A percentile compares a stretch with the other conserved stretches of the same genome.
phyloP scores from a whole-genome alignment of 768 basidiomycete genomes.

The Tephrocybe sp. region DNA sequence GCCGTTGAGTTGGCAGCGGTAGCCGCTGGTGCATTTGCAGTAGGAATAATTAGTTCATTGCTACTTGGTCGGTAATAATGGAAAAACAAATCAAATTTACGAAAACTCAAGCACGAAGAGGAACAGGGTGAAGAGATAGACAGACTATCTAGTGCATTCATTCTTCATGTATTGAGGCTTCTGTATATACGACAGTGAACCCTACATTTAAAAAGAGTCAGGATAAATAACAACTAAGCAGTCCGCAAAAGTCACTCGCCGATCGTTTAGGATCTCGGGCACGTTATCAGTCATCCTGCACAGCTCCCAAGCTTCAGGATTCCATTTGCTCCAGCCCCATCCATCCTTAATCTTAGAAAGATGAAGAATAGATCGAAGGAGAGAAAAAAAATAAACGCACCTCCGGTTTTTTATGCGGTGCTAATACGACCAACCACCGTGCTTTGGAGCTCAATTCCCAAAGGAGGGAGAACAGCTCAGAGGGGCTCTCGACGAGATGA shows the following conservation, averaged over 20 bases:
- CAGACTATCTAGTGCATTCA: too few species aligned
- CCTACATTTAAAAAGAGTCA: slow-evolving; percentile 23
- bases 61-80: slow-evolving; percentile 24
- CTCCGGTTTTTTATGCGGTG: slow-evolving; percentile 77
- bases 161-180: slow-evolving; percentile 32
- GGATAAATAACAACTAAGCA: background rate
- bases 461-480: slow-evolving; percentile 61
- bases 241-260: slow-evolving; percentile 31
- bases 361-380: background rate
- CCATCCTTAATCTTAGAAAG: slow-evolving; percentile 53
- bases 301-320: slow-evolving; percentile 44
- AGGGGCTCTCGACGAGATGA: slow-evolving; percentile 61
- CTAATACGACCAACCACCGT: slow-evolving; percentile 64
- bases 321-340: slow-evolving; percentile 69
- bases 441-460: slow-evolving; percentile 61
- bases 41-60: slow-evolving; percentile 30
- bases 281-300: slow-evolving; percentile 35
- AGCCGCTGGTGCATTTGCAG: slow-evolving; percentile 33
- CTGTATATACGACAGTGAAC: slow-evolving; percentile 54
- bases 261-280: slow-evolving; percentile 48
- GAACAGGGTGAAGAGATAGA: background rate
- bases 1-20: slow-evolving; percentile 23
- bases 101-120: background rate
- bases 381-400: slow-evolving; percentile 28
- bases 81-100: background rate